Percentiles rank a stretch among this genome's conserved stretches.
Evolutionary conservation across 2,329 filamentous ascomycete species (phyloP).

Genomic region (Pyricularia sp.): DNA sequence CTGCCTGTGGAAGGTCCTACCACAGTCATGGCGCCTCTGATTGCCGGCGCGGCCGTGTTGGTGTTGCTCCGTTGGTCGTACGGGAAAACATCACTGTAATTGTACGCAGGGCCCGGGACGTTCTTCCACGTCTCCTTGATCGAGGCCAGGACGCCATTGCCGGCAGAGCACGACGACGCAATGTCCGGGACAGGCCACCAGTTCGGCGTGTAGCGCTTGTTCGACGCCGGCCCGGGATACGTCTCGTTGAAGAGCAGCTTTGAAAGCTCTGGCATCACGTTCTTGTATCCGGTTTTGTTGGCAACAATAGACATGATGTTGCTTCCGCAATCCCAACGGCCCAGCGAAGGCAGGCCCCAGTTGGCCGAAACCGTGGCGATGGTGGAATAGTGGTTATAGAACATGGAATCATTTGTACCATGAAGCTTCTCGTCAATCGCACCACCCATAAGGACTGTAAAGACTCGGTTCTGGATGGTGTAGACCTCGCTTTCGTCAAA

Average conservation of each 20-base stretch:
- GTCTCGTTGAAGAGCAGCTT: conserved; percentile 4
- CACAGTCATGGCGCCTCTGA: not conserved
- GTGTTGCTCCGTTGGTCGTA: conserved; percentile 31
- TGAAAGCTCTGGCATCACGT: not conserved
- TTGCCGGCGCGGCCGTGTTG: conserved; percentile 14
- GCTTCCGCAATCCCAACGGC: conserved; percentile 16
- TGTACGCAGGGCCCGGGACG: conserved; percentile 6
- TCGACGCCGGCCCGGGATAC: conserved; percentile 6
- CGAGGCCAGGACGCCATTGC: conserved; percentile 8
- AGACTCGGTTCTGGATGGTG: conserved; percentile 37
- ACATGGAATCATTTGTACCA: conserved; percentile 37
- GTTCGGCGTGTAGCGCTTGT: conserved; percentile 10
- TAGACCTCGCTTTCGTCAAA: conserved; percentile 46
- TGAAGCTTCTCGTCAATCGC: conserved; percentile 32
- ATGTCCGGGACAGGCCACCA: conserved; percentile 14
- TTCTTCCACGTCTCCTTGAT: conserved; percentile 6
- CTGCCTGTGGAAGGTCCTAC: not conserved
- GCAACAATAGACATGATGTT: conserved; percentile 19
- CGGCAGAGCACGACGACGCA: conserved; percentile 6
- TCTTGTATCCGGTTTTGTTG: conserved; percentile 5
- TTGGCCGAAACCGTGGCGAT: conserved; percentile 17
- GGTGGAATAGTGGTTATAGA: conserved; percentile 27
- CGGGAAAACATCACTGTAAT: conserved; percentile 19
- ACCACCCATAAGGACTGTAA: conserved; percentile 40
- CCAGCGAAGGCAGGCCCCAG: conserved; percentile 27